Base-by-base conservation (phyloP, 768 basidiomycete species). In the Termitomyces heimii region DNA sequence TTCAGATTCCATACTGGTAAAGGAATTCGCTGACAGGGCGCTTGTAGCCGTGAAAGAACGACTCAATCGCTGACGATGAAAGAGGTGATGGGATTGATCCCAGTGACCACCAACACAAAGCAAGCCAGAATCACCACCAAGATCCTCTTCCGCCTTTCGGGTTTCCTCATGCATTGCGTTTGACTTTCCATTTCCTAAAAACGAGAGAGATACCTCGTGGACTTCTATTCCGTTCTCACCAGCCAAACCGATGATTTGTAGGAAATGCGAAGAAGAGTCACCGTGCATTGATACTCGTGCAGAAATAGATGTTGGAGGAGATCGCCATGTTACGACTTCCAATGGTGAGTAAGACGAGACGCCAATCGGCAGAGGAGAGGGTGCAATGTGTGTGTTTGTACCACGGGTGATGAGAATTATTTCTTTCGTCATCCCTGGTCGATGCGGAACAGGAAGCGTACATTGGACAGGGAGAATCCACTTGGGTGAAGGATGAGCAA, bases 181-280 rank as follows among this genome's bases (percentile, higher is more conserved):
- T n/a, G 10, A 12, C 69, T 82, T 76, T 5, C 75, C 76, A 67
- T 84, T 81, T 32, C 78, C 77, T 42, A 89, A 67, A 54, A 78
- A 77, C 10, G 79, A 68, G 12, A 90, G 68, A 1, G 81, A 69
- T 31, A 86, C 67, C 68, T 94, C 92, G 59, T 87, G 84, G 3
- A 85, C 80, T 66, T 94, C 91, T 16, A 94, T 62, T 12, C 90
- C 90, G 55, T 82, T 78, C 53, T 86, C 85, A 24, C 84, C 77
- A 52, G 62, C 58, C 28, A 92, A 81, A 18, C 82, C 85, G 46
- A 88, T 73, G 35, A 92, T 68, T 66, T 94, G 92, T 45, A 94
- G 69, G 62, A 82, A 78, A 9, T 81, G 78, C 10, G 71, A 68
- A 1, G 64, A 50, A 14, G 65, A 55, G 26, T 65, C 59, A 50